These are phyloP conservation scores for Rubia yunnanensis DNA, from an alignment of 257 asterid genomes.

Conservation along the genomic window DNA sequence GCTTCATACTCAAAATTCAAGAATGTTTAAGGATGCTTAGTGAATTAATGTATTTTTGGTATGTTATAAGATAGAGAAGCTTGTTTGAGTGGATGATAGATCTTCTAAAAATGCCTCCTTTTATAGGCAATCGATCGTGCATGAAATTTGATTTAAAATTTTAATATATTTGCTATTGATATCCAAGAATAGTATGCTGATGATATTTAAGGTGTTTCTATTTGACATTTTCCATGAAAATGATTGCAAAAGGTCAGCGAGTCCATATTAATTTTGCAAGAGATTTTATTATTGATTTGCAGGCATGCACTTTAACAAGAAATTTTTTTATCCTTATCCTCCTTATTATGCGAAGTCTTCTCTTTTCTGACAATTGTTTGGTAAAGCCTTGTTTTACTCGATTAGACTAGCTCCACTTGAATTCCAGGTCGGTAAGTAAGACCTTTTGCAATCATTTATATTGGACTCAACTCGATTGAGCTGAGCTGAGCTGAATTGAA, in stretches of 20 bases:
- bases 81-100: neutral
- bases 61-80: too few relatives aligned
- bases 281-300: neutral
- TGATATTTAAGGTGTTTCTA: neutral
- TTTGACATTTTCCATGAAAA: neutral
- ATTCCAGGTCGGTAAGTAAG: neutral
- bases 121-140: conserved; percentile 4
- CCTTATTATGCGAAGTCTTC: too few relatives aligned
- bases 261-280: neutral
- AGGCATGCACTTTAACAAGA: too few relatives aligned
- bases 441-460: too few relatives aligned
- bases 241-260: conserved; percentile 7
- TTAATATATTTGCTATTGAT: neutral
- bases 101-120: neutral
- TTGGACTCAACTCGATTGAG: too few relatives aligned
- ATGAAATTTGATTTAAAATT: too few relatives aligned
- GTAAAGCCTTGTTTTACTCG: neutral
- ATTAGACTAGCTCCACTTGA: neutral
- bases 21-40: neutral
- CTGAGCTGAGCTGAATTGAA: too few relatives aligned
- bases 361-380: neutral
- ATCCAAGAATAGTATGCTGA: too few relatives aligned
- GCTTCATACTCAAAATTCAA: neutral
- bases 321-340: too few relatives aligned
- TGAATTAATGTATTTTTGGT: too few relatives aligned